Base-by-base conservation (phyloP, 139 green algal species). In the Pleodorina starrii region DNA sequence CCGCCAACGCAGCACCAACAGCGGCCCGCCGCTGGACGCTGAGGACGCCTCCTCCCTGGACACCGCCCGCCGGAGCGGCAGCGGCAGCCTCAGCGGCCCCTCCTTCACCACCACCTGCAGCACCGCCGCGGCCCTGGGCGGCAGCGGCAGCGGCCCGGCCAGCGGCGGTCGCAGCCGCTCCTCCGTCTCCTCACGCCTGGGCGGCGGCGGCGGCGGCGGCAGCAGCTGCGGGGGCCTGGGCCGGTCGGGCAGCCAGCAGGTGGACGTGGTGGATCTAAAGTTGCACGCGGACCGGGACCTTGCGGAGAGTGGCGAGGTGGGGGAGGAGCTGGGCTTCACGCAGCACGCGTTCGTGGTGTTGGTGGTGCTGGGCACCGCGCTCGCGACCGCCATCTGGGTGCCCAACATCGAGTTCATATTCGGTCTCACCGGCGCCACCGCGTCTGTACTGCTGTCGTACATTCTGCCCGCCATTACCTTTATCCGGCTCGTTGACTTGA, bases 331-430 rank as follows among this genome's bases (percentile, higher is more conserved):
- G 48, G 42, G n/a, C 21, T 88, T 88, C 63, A 16, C 19, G 1
- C 82, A 93, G 81, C 93, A 95, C 43, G 69, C 69, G 0, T 16
- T 92, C 9, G 85, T 94, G 9, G 90, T 92, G 71, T 5, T 86
- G 19, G 3, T 92, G 21, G 90, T 94, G 60, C 76, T 95, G 73
- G 91, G 93, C 35, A 23, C 90, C 9, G 84, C 88, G 7, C 88
- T 94, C 60, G 89, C 87, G 0, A 89, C 84, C 29, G 95, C 95
- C 14, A 71, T 97, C 29, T 93, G 93, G 88, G 72, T 98, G 44
- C 96, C 96, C 40, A 98, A 98, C 81, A 92, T 98, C 2, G 96
- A 97, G 91, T 96, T 97, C 88, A 97, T 98, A 72, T 97, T 98
- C 89, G 96, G 96, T 21, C 90, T 98, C n/a, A 95, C 93, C 0